These are phyloP conservation scores for Eragrostis tef DNA, from an alignment of 202 grass and related monocot species.

Conservation along the genomic window DNA sequence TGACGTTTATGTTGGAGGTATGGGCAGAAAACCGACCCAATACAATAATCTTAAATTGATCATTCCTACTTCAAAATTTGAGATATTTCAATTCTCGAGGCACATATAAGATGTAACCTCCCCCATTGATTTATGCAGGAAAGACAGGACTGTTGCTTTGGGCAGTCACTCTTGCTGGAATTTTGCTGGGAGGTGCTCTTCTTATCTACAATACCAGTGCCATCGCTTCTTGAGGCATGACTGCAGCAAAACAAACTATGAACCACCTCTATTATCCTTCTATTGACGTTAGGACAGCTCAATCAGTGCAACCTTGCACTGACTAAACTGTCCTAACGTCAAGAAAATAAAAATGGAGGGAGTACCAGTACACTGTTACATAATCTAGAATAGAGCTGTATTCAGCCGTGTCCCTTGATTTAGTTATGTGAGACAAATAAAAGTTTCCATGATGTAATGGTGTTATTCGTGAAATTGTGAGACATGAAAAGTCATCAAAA, in stretches of 20 bases:
- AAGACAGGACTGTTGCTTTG: constrained; percentile 56
- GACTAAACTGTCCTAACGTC: too few relatives aligned
- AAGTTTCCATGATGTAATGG: neutral
- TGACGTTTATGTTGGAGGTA: constrained; percentile 66
- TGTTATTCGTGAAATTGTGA: neutral
- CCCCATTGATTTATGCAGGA: constrained; percentile 57
- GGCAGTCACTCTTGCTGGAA: constrained; percentile 59
- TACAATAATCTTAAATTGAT: neutral
- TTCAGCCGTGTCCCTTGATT: neutral
- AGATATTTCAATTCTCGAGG: constrained; percentile 17
- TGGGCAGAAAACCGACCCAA: constrained; percentile 24
- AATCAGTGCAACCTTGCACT: too few relatives aligned
- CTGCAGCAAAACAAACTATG: neutral
- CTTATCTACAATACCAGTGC: constrained; percentile 65
- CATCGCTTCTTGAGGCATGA: constrained; percentile 29
- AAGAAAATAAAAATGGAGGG: too few relatives aligned
- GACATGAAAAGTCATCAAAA: neutral
- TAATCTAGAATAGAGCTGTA: neutral
- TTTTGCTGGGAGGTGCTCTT: constrained; percentile 55
- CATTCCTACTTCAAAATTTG: neutral
- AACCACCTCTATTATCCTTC: neutral
- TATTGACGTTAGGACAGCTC: too few relatives aligned
- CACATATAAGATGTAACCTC: neutral
- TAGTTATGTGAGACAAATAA: neutral
- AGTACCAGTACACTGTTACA: neutral